Evolutionary conservation across 176 grass and related monocot species (phyloP), one percentile per base, ranked within the genome.

Genomic region (Bromus sterilis): DNA sequence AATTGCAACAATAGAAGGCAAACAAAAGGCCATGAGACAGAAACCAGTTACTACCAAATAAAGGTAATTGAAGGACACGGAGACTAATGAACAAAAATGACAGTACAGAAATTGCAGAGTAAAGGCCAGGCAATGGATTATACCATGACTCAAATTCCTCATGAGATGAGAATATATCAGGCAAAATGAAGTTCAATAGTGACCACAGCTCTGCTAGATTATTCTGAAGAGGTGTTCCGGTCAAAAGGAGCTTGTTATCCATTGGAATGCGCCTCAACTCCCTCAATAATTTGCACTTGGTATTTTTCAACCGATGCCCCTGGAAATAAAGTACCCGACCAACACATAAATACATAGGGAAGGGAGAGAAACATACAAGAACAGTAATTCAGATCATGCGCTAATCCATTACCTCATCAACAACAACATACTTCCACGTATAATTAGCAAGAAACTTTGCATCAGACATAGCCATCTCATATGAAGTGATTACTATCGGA

Each of bases 141-240:
- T 99, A 99, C 96, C 96, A 99, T 77, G 96, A 99, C 80, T 99
- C 96, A 86, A 99, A 99, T 76, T 99, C 96, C 21, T 85, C 16
- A 70, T 95, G 90, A 10, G 93, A 99, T 64, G 96, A 89, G 85
- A 99, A 99, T 58, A 99, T 95, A 86, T 99, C 96, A 75, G 96
- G 96, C 59, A 99, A 83, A 86, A 99, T 99, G 63, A 95, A 99
- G 71, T 99, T 99, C 85, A 99, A 71, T 25, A 99, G 86, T 13
- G 96, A 99, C 96, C 96, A 99, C 29, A 99, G 89, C 67, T 99
- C 96, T n/a, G 93, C 89, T 43, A 99, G 84, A 82, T 99, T 99
- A 64, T 99, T 99, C 71, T 99, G 96, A 79, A 99, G 91, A 29
- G 96, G 96, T 44, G 96, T 99, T 58, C 96, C 93, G 33, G 96